Evolutionary conservation across 192 early-diverging fungal genomes (phyloP).

Genomic region (Gryganskiella cystojenkinii): DNA sequence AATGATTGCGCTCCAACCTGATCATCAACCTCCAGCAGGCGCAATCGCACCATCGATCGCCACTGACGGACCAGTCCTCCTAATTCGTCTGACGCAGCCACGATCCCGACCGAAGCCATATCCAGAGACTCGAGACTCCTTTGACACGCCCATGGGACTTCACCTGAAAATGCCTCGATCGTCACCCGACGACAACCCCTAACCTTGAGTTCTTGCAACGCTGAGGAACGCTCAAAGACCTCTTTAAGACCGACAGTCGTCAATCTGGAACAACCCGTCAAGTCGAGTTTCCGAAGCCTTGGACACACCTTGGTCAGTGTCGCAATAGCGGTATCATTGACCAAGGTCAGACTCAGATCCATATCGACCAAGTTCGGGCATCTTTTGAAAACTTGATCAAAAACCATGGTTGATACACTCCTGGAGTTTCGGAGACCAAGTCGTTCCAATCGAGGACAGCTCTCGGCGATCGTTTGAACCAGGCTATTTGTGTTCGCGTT

Average conservation of each 20-base stretch:
- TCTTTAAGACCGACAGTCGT: constrained; percentile 20
- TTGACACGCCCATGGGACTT: constrained; percentile 13
- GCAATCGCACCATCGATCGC: constrained; percentile 10
- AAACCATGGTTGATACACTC: constrained; percentile 23
- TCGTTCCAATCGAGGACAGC: constrained; percentile 10
- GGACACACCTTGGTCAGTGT: constrained; percentile 19
- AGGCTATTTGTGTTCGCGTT: constrained; percentile 46
- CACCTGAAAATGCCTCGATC: constrained; percentile 12
- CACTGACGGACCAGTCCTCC: constrained; percentile 11
- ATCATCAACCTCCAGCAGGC: constrained; percentile 16
- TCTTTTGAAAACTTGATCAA: constrained; percentile 35
- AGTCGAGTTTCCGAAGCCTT: constrained; percentile 7
- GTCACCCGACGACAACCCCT: constrained; percentile 19
- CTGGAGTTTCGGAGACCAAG: constrained; percentile 32
- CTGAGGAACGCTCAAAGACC: constrained; percentile 3
- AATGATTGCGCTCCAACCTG: constrained; percentile 2
- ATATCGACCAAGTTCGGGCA: constrained; percentile 12
- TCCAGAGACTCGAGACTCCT: constrained; percentile 19
- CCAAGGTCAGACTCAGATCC: constrained; percentile 31
- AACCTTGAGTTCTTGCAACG: constrained; percentile 5
- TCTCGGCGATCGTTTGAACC: constrained; percentile 29
- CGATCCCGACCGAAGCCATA: constrained; percentile 25
- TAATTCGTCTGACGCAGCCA: constrained; percentile 7
- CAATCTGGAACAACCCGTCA: constrained; percentile 31
- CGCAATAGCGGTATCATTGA: constrained; percentile 19